Evolutionary conservation across 2,329 filamentous ascomycete species (phyloP).

Genomic region (Rosellinia necatrix): DNA sequence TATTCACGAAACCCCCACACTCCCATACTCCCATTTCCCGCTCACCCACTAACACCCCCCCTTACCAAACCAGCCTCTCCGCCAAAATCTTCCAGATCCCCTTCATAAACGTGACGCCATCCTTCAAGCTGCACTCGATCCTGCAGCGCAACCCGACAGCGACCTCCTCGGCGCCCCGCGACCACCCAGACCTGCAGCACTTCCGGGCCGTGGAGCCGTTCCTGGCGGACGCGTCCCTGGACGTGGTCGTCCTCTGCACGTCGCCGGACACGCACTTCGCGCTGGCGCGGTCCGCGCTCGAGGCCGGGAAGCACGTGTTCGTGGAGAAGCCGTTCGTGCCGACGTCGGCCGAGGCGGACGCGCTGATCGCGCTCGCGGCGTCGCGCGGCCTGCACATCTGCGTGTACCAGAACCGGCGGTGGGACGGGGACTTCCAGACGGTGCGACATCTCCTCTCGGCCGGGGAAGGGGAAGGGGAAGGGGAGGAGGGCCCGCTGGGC

Average conservation of each 20-base stretch:
- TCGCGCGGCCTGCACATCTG: constrained; percentile 59
- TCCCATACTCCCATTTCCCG: constrained; percentile 4
- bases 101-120: constrained; percentile 67
- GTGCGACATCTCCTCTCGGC: constrained; percentile 64
- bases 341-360: constrained; percentile 65
- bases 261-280: constrained; percentile 73
- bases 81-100: constrained; percentile 87
- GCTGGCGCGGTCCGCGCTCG: constrained; percentile 66
- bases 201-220: constrained; percentile 66
- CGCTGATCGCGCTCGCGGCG: constrained; percentile 62
- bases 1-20: too few relatives aligned
- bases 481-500: constrained; percentile 66
- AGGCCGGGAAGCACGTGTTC: constrained; percentile 76
- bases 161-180: constrained; percentile 68
- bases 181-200: constrained; percentile 68
- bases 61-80: constrained; percentile 49
- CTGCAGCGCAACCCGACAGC: constrained; percentile 73
- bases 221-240: constrained; percentile 66
- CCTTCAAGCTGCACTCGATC: constrained; percentile 72
- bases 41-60: constrained; percentile 9
- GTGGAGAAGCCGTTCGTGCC: constrained; percentile 86
- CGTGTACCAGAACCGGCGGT: constrained; percentile 79
- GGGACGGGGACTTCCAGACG: constrained; percentile 78
- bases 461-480: too few relatives aligned
- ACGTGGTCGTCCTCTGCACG: constrained; percentile 73